Conservation (phyloP, 2,329 filamentous ascomycete species). For the Alternaria arborescens region DNA sequence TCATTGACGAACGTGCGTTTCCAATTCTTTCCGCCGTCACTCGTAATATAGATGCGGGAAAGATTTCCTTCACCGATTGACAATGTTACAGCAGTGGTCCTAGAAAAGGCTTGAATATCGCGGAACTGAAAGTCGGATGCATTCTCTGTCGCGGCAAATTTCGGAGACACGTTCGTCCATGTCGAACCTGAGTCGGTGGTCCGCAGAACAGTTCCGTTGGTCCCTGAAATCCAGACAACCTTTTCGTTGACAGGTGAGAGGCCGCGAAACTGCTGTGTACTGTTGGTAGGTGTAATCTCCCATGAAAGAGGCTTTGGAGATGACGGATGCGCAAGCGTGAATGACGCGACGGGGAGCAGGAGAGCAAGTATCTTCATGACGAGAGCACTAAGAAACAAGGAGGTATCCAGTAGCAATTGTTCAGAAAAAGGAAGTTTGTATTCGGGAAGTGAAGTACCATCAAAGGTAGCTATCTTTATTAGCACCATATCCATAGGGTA, state of each 20-base stretch:
- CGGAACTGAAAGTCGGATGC: conserved; percentile 35
- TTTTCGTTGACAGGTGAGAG: conserved; percentile 31
- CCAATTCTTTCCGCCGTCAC: conserved; percentile 35
- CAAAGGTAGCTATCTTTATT: background rate
- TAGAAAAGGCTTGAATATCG: conserved; percentile 40
- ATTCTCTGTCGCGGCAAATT: conserved; percentile 25
- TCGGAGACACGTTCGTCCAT: conserved; percentile 39
- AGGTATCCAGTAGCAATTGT: background rate
- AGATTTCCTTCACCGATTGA: conserved; percentile 39
- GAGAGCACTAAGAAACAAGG: background rate
- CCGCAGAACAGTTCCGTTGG: conserved; percentile 37
- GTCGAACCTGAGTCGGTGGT: conserved; percentile 33
- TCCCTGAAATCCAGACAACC: conserved; percentile 37
- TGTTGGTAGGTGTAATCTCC: conserved; percentile 36
- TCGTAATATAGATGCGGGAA: conserved; percentile 36
- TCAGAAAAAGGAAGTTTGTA: background rate
- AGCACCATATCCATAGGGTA: background rate
- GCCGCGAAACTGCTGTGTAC: conserved; percentile 38
- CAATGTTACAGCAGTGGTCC: conserved; percentile 27
- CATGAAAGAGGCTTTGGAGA: conserved; percentile 19
- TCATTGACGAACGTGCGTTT: conserved; percentile 34
- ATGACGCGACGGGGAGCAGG: background rate
- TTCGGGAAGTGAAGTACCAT: background rate
- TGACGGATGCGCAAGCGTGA: background rate
- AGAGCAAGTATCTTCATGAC: conserved; percentile 5